Base-by-base conservation (phyloP, 1,284 basidiomycete species). In the Ceratorhiza oryzae-sativae region DNA sequence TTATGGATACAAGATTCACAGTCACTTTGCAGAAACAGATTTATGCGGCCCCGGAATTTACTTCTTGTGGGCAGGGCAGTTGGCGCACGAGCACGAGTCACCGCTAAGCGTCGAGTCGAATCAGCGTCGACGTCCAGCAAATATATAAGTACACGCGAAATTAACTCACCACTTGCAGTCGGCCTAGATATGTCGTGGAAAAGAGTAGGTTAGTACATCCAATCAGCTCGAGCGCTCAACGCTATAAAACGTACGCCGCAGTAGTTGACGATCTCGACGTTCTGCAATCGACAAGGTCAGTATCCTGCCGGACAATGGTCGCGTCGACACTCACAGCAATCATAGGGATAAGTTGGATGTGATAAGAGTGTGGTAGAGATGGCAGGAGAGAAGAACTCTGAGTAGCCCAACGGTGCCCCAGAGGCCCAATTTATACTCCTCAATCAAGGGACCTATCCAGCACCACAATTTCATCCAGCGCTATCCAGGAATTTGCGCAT, bases 221-320 rank as follows among this genome's bases (percentile, higher is more conserved):
- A 46, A 18, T 18, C 41, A 42, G 18, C 46, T 18, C 46, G n/a
- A n/a, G n/a, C 5, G n/a, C 18, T 15, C 46, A 41, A 46, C 41
- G 32, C 23, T 10, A 4, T 61, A 36, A n/a, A 46, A 61, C 59
- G 59, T 61, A 61, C 59, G 20, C 41, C 41, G 59, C 59, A 46
- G 59, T 61, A 46, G 59, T 61, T 61, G 30, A 61, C 59, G 41
- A 61, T 46, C 41, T 61, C 59, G 59, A 61, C 59, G 56, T 48
- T 48, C 46, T 39, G 13, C 36, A 39, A 39, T 6, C 36, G 6
- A 39, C 6, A 6, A 39, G 13, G 36, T 13, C 6, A 39, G 6
- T 39, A 13, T 39, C 36, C 36, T 6, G 13, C 8, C 6, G 36
- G 36, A 6, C 13, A n/a, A 36, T 58, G n/a, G 23, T 9, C 13